Evolutionary conservation across 768 basidiomycete species (phyloP).

Genomic region (Ramaria sp.): DNA sequence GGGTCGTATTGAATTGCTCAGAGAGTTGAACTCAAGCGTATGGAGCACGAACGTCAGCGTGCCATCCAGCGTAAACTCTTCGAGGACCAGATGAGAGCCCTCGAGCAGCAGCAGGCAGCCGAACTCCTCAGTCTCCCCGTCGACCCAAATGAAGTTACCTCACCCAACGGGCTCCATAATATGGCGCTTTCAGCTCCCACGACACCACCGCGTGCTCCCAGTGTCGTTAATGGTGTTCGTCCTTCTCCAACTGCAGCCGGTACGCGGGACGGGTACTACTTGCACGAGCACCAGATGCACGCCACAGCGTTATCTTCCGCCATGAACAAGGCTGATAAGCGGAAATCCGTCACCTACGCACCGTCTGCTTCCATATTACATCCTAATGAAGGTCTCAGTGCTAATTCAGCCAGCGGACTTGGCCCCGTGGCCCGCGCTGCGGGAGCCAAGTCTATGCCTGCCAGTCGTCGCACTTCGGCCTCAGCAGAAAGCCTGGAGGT

Average conservation of each 20-base stretch:
- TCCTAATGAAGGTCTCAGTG: constrained; percentile 54
- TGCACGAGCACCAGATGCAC: constrained; percentile 1
- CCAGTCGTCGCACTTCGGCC: constrained; percentile 80
- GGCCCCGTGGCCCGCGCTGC: constrained; percentile 36
- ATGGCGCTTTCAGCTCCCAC: constrained; percentile 84
- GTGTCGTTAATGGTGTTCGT: constrained; percentile 49
- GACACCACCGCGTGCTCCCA: constrained; percentile 72
- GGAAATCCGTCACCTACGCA: constrained; percentile 80
- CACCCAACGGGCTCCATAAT: constrained; percentile 41
- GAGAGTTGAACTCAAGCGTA: constrained; percentile 74
- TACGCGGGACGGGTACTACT: constrained; percentile 34
- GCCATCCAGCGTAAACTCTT: constrained; percentile 78
- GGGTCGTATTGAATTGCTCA: constrained; percentile 20
- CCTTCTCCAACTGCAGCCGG: constrained; percentile 31
- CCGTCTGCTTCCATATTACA: constrained; percentile 49
- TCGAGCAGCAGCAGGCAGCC: constrained; percentile 86
- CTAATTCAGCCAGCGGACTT: constrained; percentile 19
- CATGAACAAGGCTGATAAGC: constrained; percentile 66
- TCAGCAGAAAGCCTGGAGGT: constrained; percentile 53
- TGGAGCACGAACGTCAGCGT: constrained; percentile 86
- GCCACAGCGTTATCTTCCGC: constrained; percentile 45
- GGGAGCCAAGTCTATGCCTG: constrained; percentile 88
- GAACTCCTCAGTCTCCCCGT: constrained; percentile 70
- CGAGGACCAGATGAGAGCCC: constrained; percentile 91
- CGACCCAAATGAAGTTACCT: constrained; percentile 37